Percentiles rank a stretch among this genome's conserved stretches.
Evolutionary conservation across 768 basidiomycete species (phyloP).

Genomic region (Kwoniella sp.): DNA sequence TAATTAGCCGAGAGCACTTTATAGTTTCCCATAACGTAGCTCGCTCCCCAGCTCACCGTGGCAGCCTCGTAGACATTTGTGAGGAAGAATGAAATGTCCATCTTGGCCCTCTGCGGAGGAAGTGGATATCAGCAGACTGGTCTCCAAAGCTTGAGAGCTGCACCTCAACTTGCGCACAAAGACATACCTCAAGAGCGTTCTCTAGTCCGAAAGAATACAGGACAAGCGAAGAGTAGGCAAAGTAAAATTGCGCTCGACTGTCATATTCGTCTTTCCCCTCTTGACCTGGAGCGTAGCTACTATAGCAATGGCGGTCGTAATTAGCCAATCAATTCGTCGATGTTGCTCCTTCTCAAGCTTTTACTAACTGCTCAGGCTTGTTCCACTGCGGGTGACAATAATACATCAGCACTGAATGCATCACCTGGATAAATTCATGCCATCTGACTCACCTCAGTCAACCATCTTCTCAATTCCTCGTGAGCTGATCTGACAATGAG

Average conservation of each 20-base stretch:
- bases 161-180: not conserved
- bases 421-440: no score
- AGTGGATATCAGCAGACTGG: slow-evolving; percentile 8
- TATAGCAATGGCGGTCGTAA: not conserved
- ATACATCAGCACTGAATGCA: no score
- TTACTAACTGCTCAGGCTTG: slow-evolving; percentile 32
- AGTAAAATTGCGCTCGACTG: slow-evolving; percentile 67
- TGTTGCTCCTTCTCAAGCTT: not conserved
- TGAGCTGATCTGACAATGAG: slow-evolving; percentile 51
- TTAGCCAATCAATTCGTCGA: not conserved
- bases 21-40: not conserved
- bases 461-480: slow-evolving; percentile 48
- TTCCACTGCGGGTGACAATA: slow-evolving; percentile 27
- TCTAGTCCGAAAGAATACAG: slow-evolving; percentile 96
- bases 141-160: not conserved
- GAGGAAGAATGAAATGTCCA: slow-evolving; percentile 55
- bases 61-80: slow-evolving; percentile 54
- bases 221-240: slow-evolving; percentile 76
- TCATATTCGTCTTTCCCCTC: slow-evolving; percentile 36
- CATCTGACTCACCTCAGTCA: slow-evolving; percentile 32
- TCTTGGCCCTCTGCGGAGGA: slow-evolving; percentile 35
- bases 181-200: slow-evolving; percentile 75
- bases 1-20: not conserved
- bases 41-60: slow-evolving; percentile 39
- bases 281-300: not conserved